A percentile compares a stretch with the other conserved stretches of the same genome.
Conservation (phyloP, 2,329 filamentous ascomycete genomes). For the Cytospora piceae region DNA sequence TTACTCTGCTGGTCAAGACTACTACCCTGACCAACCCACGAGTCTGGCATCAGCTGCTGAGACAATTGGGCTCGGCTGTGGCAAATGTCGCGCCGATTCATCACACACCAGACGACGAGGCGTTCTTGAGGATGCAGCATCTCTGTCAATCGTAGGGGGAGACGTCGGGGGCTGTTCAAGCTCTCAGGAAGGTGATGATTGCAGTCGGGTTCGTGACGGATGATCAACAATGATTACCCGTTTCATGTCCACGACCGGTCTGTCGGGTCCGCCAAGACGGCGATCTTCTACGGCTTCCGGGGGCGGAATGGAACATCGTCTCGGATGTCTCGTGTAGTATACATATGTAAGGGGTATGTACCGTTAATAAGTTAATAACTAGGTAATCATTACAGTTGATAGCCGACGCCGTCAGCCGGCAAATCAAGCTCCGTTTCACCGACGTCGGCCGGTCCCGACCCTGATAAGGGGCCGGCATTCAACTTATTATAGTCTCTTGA, state of each 20-base stretch:
- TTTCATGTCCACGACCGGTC: neutral
- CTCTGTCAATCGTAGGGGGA: too few species aligned
- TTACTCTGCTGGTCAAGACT: too few species aligned
- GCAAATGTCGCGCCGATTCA: too few species aligned
- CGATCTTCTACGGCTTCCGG: neutral
- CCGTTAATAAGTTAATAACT: too few species aligned
- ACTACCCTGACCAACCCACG: too few species aligned
- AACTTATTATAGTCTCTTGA: neutral
- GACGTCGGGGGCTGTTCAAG: too few species aligned
- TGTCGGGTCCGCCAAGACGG: neutral
- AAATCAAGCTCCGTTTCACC: neutral
- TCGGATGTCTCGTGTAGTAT: neutral
- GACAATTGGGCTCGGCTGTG: too few species aligned
- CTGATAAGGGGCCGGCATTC: conserved; percentile 5
- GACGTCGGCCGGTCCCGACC: conserved; percentile 18
- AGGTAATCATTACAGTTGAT: neutral
- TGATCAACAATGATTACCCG: neutral
- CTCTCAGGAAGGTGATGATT: neutral
- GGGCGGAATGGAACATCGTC: neutral
- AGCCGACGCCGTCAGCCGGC: neutral
- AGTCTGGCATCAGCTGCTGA: too few species aligned
- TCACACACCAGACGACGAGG: too few species aligned
- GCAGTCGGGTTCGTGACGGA: neutral
- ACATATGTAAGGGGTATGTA: too few species aligned
- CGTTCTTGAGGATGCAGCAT: too few species aligned